These are phyloP conservation scores for Echeveria elegans DNA, from an alignment of 164 flowering plant genomes.

Conservation along the genomic window DNA sequence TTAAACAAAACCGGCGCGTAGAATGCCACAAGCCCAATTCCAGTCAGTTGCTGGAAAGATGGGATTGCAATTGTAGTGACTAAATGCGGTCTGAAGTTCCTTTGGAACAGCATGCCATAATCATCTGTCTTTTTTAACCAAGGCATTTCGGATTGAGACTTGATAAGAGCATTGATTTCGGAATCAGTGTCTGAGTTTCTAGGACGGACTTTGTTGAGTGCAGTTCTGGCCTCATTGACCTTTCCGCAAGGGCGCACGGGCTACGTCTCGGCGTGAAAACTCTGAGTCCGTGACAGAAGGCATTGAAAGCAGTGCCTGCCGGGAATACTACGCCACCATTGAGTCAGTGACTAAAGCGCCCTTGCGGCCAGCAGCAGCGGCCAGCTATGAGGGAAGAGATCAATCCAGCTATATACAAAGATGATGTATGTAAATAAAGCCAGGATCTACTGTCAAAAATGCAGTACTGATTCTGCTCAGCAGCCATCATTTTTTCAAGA, in stretches of 20 bases:
- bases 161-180: conserved; percentile 31
- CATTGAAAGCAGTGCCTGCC: conserved; percentile 44
- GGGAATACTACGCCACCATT: conserved; percentile 54
- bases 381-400: conserved; percentile 40
- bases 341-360: conserved; percentile 42
- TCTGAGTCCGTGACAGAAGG: conserved; percentile 14
- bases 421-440: conserved; percentile 65
- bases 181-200: conserved; percentile 23
- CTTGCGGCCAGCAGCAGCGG: conserved; percentile 37
- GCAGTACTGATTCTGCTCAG: conserved; percentile 34
- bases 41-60: conserved; percentile 45
- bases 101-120: conserved; percentile 30
- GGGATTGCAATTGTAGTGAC: conserved; percentile 41
- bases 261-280: conserved; percentile 15
- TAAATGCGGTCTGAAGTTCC: conserved; percentile 43
- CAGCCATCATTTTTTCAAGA: conserved; percentile 39
- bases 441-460: conserved; percentile 38
- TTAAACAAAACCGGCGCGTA: conserved; percentile 63
- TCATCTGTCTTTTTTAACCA: conserved; percentile 24
- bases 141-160: conserved; percentile 19
- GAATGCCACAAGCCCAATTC: conserved; percentile 48
- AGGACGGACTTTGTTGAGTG: conserved; percentile 31
- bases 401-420: conserved; percentile 62
- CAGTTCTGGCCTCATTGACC: conserved; percentile 23
- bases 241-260: conserved; percentile 40